phyloP scores from a whole-genome alignment of 805 yeast genomes.

The Jamesozyma piceae region DNA sequence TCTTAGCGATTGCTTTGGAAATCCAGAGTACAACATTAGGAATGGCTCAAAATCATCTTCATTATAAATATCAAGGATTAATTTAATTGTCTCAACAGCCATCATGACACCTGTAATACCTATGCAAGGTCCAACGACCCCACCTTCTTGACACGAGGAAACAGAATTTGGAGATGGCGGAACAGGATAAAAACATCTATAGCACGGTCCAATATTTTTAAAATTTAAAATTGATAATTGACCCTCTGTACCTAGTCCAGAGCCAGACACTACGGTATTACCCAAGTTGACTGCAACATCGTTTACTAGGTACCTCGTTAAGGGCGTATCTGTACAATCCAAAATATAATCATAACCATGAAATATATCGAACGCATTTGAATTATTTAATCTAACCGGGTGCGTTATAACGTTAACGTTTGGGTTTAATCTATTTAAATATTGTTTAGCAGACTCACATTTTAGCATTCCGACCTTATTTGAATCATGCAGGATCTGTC shows the following conservation, averaged over 20 bases:
- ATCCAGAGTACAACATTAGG: constrained; percentile 58
- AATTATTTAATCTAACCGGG: constrained; percentile 40
- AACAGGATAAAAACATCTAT: constrained; percentile 82
- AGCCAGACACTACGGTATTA: constrained; percentile 77
- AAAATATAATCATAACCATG: constrained; percentile 62
- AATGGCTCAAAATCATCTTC: constrained; percentile 54
- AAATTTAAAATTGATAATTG: constrained; percentile 74
- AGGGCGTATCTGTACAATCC: constrained; percentile 94
- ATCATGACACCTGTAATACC: constrained; percentile 83
- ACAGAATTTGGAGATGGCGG: constrained; percentile 84
- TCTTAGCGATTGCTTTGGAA: constrained; percentile 55
- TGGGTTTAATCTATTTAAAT: constrained; percentile 55
- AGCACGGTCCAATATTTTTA: constrained; percentile 70
- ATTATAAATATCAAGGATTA: constrained; percentile 49
- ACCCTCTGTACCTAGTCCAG: constrained; percentile 88
- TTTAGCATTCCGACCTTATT: constrained; percentile 59
- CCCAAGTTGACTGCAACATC: constrained; percentile 68
- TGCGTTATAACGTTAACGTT: constrained; percentile 46
- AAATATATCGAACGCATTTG: constrained; percentile 57
- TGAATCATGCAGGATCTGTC: constrained; percentile 77
- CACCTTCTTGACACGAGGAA: constrained; percentile 84
- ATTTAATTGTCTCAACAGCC: constrained; percentile 79
- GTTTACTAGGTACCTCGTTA: constrained; percentile 73
- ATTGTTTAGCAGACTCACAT: constrained; percentile 65
- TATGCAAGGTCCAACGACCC: constrained; percentile 92